Evolutionary conservation across 169 alveolate species (phyloP).

Genomic region (Plasmodium gonderi): DNA sequence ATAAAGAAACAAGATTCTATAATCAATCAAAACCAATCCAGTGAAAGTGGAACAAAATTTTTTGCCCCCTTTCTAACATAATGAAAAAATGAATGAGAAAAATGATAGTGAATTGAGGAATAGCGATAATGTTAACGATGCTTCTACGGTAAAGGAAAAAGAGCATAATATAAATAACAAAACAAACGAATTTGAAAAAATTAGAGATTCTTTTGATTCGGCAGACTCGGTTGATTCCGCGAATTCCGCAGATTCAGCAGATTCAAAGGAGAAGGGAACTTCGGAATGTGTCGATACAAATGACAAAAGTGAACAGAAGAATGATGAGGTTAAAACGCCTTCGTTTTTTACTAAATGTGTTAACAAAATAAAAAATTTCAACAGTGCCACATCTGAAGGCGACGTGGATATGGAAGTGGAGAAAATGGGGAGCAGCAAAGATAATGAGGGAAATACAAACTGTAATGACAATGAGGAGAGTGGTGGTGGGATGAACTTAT

Average conservation of each 20-base stretch:
- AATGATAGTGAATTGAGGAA: slow-evolving; percentile 16
- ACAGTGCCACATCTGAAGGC: neutral
- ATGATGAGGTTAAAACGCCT: neutral
- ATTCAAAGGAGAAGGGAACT: neutral
- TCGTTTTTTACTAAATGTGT: slow-evolving; percentile 12
- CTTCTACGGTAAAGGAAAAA: neutral
- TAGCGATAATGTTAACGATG: neutral
- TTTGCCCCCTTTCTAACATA: neutral
- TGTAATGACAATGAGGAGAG: neutral
- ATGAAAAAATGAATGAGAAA: slow-evolving; percentile 52
- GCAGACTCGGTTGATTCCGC: neutral
- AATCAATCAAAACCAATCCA: neutral
- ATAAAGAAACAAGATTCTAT: neutral
- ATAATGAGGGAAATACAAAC: neutral
- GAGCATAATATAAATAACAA: neutral
- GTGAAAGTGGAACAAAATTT: neutral
- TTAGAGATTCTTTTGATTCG: neutral
- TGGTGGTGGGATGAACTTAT: neutral
- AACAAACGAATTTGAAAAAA: neutral
- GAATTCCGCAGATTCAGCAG: neutral
- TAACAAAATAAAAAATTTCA: slow-evolving; percentile 4
- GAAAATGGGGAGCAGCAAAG: neutral
- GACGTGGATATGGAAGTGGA: neutral
- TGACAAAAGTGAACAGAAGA: neutral
- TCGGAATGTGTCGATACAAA: neutral